Base-by-base conservation (phyloP, 495 filamentous ascomycete species). In the Penicillium pancosmium region DNA sequence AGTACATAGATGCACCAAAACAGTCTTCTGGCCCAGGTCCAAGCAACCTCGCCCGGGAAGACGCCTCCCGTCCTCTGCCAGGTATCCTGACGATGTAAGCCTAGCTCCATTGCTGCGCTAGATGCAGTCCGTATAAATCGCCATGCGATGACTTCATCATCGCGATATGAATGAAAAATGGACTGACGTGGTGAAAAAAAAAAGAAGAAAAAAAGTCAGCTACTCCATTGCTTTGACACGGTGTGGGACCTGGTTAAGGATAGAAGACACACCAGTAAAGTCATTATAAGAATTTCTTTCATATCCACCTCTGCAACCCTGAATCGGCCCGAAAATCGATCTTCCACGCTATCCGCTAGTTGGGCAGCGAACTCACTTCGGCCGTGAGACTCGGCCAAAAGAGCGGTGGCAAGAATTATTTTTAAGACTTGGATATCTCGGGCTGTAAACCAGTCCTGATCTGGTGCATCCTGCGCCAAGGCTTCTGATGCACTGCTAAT, bases 1-100 rank as follows among this genome's bases (percentile, higher is more conserved):
- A 95, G 79, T 2, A 91, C 86, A 59, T 92, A 93, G 21, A 90
- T 82, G n/a, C 87, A 84, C 91, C 91, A 95, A 68, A 93, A 95
- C 0, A 89, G 81, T 35, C 86, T 81, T 33, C 87, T 80, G 1
- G 86, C 89, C 63, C 80, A 81, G 13, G 75, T 78, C 27, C 86
- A 82, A 41, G 88, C 86, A 18, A 79, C 61, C 41, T 87, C 82
- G 47, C 85, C 84, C 6, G 84, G 78, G 55, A 82, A 78, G 40
- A 78, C 71, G 19, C 74, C 76, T 10, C 74, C 74, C 10, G 87
- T 84, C 47, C 78, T 84, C 21, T 82, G 77, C 72, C 92, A 82
- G 1, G 85, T 89, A 47, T 91, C 88, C 55, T 86, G 81, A 15
- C 90, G 77, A 68, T 95, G 91, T 12, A 95, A 78, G 6, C 91